Conservation (phyloP, 2,329 filamentous ascomycete genomes). For the Colletotrichum acutatum region DNA sequence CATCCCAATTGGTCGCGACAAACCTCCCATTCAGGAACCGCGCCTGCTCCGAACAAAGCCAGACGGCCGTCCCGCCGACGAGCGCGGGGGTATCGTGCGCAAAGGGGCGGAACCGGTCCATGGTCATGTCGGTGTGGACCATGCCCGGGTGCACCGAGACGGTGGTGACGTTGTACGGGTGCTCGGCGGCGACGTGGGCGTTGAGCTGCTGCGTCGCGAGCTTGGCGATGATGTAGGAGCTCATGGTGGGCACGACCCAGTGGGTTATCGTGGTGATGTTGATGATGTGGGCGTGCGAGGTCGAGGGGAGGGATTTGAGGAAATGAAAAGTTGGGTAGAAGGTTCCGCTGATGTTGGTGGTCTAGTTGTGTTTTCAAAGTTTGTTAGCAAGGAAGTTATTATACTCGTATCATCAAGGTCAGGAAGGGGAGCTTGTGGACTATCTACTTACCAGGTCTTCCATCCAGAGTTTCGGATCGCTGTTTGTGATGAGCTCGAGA, state of each 20-base stretch:
- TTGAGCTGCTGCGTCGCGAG: slow-evolving; percentile 43
- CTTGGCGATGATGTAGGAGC: slow-evolving; percentile 45
- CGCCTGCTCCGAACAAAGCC: slow-evolving; percentile 42
- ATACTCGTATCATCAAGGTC: neutral
- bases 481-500: neutral
- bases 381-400: neutral
- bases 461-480: slow-evolving; percentile 5
- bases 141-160: slow-evolving; percentile 46
- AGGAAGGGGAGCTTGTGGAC: neutral
- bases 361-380: neutral
- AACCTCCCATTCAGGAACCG: slow-evolving; percentile 46
- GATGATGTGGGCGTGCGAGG: slow-evolving; percentile 38
- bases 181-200: slow-evolving; percentile 44
- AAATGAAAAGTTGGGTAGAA: slow-evolving; percentile 47
- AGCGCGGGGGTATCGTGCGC: slow-evolving; percentile 43
- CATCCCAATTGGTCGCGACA: slow-evolving; percentile 49
- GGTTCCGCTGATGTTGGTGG: slow-evolving; percentile 52
- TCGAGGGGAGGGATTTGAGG: slow-evolving; percentile 20
- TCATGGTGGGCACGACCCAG: slow-evolving; percentile 36
- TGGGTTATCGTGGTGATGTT: slow-evolving; percentile 40
- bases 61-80: slow-evolving; percentile 42
- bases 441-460: neutral
- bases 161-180: slow-evolving; percentile 42
- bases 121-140: slow-evolving; percentile 43
- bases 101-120: slow-evolving; percentile 40